Evolutionary conservation across 2,329 filamentous ascomycete species (phyloP).

Genomic region (Hymenoscyphus salicellus): DNA sequence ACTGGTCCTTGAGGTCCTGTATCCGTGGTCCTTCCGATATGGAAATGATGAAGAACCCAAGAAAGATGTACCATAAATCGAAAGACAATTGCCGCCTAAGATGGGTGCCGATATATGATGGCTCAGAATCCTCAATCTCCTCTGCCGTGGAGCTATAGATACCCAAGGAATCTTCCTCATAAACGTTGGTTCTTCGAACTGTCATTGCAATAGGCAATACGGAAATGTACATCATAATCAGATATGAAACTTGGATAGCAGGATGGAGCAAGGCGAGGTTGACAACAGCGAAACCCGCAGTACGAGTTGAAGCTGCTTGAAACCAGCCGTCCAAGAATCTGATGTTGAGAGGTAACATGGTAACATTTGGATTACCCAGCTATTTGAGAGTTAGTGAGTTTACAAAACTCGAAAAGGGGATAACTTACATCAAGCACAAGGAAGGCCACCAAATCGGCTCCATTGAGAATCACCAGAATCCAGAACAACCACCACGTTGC

Average conservation of each 20-base stretch:
- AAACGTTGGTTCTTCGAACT: constrained; percentile 90
- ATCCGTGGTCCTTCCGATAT: constrained; percentile 80
- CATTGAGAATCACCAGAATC: constrained; percentile 78
- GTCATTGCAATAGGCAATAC: constrained; percentile 96
- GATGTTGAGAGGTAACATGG: constrained; percentile 64
- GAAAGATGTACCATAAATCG: constrained; percentile 94
- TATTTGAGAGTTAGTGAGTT: constrained; percentile 36
- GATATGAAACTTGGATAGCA: constrained; percentile 86
- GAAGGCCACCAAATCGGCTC: constrained; percentile 83
- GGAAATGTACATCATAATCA: constrained; percentile 99
- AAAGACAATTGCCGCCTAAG: constrained; percentile 91
- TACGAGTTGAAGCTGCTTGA: constrained; percentile 84
- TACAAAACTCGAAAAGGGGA: background rate
- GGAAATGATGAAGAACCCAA: constrained; percentile 87
- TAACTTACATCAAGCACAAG: constrained; percentile 78
- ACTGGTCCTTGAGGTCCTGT: constrained; percentile 47
- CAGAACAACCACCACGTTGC: constrained; percentile 96
- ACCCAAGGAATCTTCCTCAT: constrained; percentile 84
- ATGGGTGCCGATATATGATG: constrained; percentile 87
- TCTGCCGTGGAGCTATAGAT: constrained; percentile 59
- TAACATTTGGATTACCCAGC: constrained; percentile 70
- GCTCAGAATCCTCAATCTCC: constrained; percentile 49
- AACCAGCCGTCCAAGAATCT: constrained; percentile 85
- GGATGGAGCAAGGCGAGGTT: constrained; percentile 77
- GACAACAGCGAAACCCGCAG: constrained; percentile 83